phyloP scores from a whole-genome alignment of 1,284 basidiomycete genomes.

The Irpex sp. region DNA sequence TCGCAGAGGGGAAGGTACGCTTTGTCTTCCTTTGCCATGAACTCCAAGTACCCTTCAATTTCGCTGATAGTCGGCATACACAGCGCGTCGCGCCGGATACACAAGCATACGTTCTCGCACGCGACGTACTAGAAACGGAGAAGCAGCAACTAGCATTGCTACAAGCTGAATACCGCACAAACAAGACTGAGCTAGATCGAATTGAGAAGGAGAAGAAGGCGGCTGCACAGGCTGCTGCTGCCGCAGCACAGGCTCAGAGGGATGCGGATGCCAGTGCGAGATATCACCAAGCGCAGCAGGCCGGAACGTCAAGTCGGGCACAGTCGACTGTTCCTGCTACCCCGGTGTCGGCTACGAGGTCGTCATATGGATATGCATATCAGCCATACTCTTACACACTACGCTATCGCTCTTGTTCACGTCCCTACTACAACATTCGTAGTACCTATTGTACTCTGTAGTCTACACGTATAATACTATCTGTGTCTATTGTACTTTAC shows the following conservation, averaged over 20 bases:
- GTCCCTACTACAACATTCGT: too few relatives aligned
- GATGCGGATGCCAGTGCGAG: constrained; percentile 14
- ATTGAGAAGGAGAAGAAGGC: constrained; percentile 59
- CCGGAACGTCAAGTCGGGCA: constrained; percentile 13
- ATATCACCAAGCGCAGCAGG: not conserved
- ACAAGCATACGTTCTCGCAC: constrained; percentile 57
- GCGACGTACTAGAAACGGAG: constrained; percentile 58
- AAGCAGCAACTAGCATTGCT: constrained; percentile 51
- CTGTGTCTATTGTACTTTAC: too few relatives aligned
- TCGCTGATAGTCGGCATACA: not conserved
- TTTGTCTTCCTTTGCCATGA: not conserved
- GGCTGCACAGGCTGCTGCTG: constrained; percentile 10
- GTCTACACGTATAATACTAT: too few relatives aligned
- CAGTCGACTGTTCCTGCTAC: constrained; percentile 19
- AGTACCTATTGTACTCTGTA: too few relatives aligned
- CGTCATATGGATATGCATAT: constrained; percentile 33
- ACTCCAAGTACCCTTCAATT: not conserved
- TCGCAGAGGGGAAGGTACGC: constrained; percentile 52
- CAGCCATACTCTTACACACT: constrained; percentile 23
- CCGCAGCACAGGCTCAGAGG: constrained; percentile 15
- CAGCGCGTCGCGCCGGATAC: constrained; percentile 55
- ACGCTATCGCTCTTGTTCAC: too few relatives aligned
- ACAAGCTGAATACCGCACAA: constrained; percentile 52
- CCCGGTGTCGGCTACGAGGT: constrained; percentile 14
- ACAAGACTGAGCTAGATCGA: constrained; percentile 59